Evolutionary conservation across 2,329 filamentous ascomycete genomes (phyloP), one percentile per base, ranked within the genome.

Genomic region (Paecilomyces sp.): DNA sequence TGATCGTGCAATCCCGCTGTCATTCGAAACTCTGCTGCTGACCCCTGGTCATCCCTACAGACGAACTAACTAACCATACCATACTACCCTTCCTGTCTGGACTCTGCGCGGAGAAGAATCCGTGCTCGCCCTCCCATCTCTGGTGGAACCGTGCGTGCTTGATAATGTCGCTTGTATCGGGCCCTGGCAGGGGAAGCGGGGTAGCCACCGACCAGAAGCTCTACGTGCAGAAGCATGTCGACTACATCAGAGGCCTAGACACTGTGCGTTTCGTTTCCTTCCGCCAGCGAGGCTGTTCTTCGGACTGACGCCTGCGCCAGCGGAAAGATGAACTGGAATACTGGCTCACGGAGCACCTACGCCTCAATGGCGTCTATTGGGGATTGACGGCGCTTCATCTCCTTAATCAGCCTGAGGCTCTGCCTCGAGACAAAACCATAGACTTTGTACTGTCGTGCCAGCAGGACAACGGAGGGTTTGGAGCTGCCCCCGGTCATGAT

Each of bases 311-410:
- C 61, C 70, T 70, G 77, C 78, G 69, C 67, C 77, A 89, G 86
- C 88, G 89, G 72, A 92, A 90, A 79, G 92, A 97, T 81, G 91
- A 97, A 77, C 87, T 96, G 68, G 92, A 97, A 75, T 99, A 97
- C 80, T 97, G 93, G 89, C 82, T 97, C 72, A 99, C 94, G 13
- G 93, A 99, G 77, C 94, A 99, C 74, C 83, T 99, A 66, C 91
- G 94, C 62, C 84, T 99, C 60, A 97, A 94, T 73, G 94, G 94
- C 53, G 85, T 99, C 55, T 99, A 99, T 77, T 99, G 94, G 94
- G 94, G 94, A 13, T 78, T 99, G 60, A 94, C 88, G 6, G 89
- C 93, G 6, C 83, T 97, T 50, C 89, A 96, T 79, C 83, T 97
- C 30, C 85, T 99, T 61, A 85, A 87, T 55, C 88, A 84, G 59